A percentile compares a stretch with the other conserved stretches of the same genome.
Evolutionary conservation across 371 early-diverging fungal genomes (phyloP).

Genomic region (Massospora cicadina): DNA sequence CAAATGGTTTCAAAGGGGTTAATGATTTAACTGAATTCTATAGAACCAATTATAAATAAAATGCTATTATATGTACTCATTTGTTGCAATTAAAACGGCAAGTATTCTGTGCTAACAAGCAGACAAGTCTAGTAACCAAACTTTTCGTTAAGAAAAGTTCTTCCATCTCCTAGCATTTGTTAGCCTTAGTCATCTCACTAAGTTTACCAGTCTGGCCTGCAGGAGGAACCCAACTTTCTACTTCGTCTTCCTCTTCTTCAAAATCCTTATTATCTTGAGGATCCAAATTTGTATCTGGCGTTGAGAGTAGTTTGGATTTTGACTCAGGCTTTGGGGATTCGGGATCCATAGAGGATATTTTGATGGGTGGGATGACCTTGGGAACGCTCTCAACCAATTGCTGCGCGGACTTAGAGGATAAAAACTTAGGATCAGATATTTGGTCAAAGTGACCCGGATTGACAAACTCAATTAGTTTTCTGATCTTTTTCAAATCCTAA

Average conservation of each 20-base stretch:
- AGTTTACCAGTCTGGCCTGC: slow-evolving; percentile 2
- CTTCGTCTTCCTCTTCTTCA: neutral
- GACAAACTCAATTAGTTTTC: neutral
- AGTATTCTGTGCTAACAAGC: too few species aligned
- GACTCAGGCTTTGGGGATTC: neutral
- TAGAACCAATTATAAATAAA: too few species aligned
- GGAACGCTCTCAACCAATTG: neutral
- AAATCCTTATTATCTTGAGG: neutral
- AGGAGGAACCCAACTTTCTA: slow-evolving; percentile 7
- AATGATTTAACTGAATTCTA: too few species aligned
- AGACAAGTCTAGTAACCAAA: slow-evolving; percentile 7
- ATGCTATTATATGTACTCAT: too few species aligned
- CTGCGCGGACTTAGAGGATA: neutral
- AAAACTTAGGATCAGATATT: neutral
- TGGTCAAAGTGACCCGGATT: neutral
- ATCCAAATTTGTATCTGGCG: neutral
- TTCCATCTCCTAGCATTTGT: slow-evolving; percentile 8
- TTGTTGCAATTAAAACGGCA: too few species aligned
- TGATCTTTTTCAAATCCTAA: slow-evolving; percentile 7
- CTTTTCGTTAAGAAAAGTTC: slow-evolving; percentile 1
- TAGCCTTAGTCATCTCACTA: neutral
- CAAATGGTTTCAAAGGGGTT: too few species aligned
- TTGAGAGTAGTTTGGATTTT: neutral
- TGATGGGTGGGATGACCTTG: neutral
- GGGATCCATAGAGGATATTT: neutral